Evolutionary conservation across 2,329 filamentous ascomycete genomes (phyloP), one percentile per base, ranked within the genome.

Genomic region (Lizonia empirigonia): DNA sequence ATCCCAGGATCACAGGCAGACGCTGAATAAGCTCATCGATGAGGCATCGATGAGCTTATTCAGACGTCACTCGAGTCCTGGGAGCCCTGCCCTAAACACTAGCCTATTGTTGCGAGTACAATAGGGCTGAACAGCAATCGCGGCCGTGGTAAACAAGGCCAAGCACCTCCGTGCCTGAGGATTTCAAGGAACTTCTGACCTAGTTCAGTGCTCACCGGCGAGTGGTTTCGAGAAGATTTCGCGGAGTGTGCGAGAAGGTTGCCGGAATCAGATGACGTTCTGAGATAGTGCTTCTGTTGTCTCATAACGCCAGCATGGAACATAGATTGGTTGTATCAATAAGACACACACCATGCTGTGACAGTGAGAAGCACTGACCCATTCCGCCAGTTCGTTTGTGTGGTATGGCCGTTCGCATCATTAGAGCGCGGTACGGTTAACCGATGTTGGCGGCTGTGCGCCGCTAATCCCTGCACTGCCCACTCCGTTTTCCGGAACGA

Each of bases 1-100:
- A 51, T 20, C 48, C 48, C 7, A 45, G 48, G 12, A 51, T 51
- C 7, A 51, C 48, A 20, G 48, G 48, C 7, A 34, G 48, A 10
- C 32, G 48, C 10, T 51, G 20, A 46, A n/a, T n/a, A n/a, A 20
- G 16, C 22, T 0, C 30, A 30, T 39, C 15, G 5, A 5, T 3
- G n/a, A 36, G 24, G 35, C 26, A 13, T 4, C 6, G 12, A 18
- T 30, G 15, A 33, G 48, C 15, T 29, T 45, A 26, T 26, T 12
- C 15, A 8, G 16, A 35, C 23, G 29, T 41, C 7, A 22, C 26
- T 26, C 8, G 2, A 9, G 13, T 8, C 15, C 23, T 38, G 22
- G n/a, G n/a, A n/a, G n/a, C 22, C 16, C 18, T n/a, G 35, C 23
- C 35, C 9, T 19, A 16, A n/a, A n/a, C 23, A 13, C 24, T 36